phyloP scores from a whole-genome alignment of 495 filamentous ascomycete genomes.

The Penicillium turbatum region DNA sequence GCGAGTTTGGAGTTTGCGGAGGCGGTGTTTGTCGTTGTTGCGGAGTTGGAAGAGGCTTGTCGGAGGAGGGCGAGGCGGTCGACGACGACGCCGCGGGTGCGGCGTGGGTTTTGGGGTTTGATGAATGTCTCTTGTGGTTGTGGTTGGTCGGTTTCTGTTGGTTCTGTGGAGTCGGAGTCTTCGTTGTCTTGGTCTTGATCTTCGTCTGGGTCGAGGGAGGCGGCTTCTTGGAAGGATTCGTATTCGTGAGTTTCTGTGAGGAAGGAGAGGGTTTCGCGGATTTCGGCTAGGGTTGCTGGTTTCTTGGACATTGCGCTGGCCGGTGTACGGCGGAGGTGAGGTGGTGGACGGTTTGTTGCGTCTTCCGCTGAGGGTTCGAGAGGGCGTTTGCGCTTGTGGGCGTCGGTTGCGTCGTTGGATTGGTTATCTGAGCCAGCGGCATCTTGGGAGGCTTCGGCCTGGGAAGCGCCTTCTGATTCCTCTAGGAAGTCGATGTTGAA shows the following conservation, averaged over 20 bases:
- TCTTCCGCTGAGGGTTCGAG: conserved; percentile 43
- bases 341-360: conserved; percentile 53
- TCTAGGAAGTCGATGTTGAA: conserved; percentile 69
- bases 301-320: conserved; percentile 51
- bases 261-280: conserved; percentile 74
- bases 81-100: conserved; percentile 56
- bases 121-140: conserved; percentile 31
- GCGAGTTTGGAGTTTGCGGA: conserved; percentile 50
- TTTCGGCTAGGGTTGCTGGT: conserved; percentile 67
- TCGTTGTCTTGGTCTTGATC: conserved; percentile 37
- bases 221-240: conserved; percentile 45
- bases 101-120: conserved; percentile 44
- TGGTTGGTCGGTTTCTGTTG: conserved; percentile 1
- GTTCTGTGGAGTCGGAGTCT: too few species aligned
- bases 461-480: conserved; percentile 44
- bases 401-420: conserved; percentile 22
- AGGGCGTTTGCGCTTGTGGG: conserved; percentile 54
- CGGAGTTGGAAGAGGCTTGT: conserved; percentile 51
- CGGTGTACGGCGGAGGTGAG: conserved; percentile 62
- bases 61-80: conserved; percentile 81
- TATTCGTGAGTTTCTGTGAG: conserved; percentile 72
- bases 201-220: conserved; percentile 35
- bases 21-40: conserved; percentile 42
- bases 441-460: conserved; percentile 46
- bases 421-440: conserved; percentile 24